Percentiles rank a stretch among this genome's conserved stretches.
These are phyloP conservation scores for Microbotryum lychnidis-dioicae DNA, from an alignment of 1,284 basidiomycete species.

Conservation along the genomic window DNA sequence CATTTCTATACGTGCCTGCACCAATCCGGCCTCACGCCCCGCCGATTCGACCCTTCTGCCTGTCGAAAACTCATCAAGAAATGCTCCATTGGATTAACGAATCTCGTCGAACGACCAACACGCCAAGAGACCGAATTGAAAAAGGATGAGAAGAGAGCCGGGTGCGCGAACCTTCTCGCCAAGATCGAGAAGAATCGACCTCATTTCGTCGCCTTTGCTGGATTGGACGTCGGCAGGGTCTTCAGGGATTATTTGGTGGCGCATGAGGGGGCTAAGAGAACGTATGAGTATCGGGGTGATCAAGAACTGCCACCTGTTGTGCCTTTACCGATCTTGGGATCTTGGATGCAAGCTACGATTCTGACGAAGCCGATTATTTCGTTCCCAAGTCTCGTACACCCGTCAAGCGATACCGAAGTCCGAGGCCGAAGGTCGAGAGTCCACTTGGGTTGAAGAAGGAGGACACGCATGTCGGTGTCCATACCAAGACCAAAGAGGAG, in stretches of 20 bases:
- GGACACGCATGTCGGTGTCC: not conserved
- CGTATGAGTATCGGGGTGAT: no score
- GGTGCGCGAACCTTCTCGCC: conserved; percentile 48
- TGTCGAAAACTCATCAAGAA: conserved; percentile 47
- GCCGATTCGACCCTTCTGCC: conserved; percentile 45
- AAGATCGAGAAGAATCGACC: conserved; percentile 55
- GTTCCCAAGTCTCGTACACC: no score
- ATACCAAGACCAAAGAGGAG: not conserved
- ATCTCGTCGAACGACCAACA: conserved; percentile 19
- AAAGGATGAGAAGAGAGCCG: conserved; percentile 47
- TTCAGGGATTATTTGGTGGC: no score
- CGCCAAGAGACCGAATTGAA: conserved; percentile 51
- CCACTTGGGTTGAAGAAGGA: no score
- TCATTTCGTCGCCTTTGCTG: conserved; percentile 43
- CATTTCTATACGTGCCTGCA: conserved; percentile 47
- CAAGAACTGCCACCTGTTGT: no score
- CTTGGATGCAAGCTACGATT: no score
- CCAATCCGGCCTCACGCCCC: conserved; percentile 52
- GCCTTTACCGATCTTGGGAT: no score
- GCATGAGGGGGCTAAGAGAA: no score
- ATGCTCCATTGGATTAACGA: conserved; percentile 46
- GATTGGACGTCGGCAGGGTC: no score
- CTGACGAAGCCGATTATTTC: no score
- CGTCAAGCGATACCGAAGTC: no score
- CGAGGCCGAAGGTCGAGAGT: conserved; percentile 38